phyloP scores from a whole-genome alignment of 148 eudicot species.

The Rhododendron williamsianum region DNA sequence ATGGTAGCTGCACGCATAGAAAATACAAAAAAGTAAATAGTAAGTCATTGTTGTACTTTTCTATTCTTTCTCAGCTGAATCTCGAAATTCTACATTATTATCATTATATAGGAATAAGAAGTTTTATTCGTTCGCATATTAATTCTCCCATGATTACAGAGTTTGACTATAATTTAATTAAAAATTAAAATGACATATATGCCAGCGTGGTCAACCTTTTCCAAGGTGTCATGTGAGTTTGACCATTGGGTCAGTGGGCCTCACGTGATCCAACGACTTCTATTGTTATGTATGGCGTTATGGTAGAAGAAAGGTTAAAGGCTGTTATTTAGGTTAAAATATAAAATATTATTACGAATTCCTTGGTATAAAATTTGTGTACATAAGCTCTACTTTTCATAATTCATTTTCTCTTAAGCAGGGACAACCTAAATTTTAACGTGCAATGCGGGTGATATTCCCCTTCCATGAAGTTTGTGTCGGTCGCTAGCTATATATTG shows the following conservation, averaged over 20 bases:
- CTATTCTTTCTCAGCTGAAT: not conserved
- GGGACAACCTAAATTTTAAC: not conserved
- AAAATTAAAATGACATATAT: no score
- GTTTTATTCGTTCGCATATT: no score
- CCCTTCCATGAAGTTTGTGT: not conserved
- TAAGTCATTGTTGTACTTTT: not conserved
- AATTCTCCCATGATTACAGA: no score
- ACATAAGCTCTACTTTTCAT: not conserved
- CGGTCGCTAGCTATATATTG: not conserved
- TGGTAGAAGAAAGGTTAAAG: not conserved
- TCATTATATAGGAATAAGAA: no score
- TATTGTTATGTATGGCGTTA: no score
- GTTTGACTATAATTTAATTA: no score
- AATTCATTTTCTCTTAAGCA: not conserved
- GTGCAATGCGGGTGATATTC: not conserved
- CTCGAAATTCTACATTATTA: not conserved
- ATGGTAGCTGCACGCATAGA: not conserved
- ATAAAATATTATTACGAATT: not conserved
- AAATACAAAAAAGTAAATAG: not conserved
- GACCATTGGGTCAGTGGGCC: not conserved
- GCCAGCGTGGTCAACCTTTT: not conserved
- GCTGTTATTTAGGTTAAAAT: not conserved
- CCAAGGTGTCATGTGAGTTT: not conserved
- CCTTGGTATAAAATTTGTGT: not conserved
- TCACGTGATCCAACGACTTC: not conserved